Evolutionary conservation across 352 stramenopile genomes (phyloP), one percentile per base, ranked within the genome.

Genomic region (Phytophthora nicotianae): DNA sequence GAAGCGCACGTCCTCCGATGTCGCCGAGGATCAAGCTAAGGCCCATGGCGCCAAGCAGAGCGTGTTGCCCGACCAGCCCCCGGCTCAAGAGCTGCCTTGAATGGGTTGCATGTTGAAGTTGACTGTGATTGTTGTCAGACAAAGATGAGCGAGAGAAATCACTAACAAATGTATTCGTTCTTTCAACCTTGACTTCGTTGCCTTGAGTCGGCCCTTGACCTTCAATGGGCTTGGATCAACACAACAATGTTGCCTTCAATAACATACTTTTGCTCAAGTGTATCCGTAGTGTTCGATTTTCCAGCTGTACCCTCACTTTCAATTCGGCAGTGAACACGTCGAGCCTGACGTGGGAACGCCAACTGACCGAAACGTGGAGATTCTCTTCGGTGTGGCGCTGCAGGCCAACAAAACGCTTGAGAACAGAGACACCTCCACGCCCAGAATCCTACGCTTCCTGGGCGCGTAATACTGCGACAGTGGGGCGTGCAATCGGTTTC

Each of bases 1-100:
- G 81, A 54, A 76, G 50, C 24, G 50, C 9, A 91, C 81, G 26
- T 78, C 79, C 9, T 93, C 91, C 48, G 80, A 75, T 0, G 56
- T 70, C n/a, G 81, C 80, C 2, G 74, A 89, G 45, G 59, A 81
- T 37, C 61, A 78, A 13, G 69, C 70, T 35, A 70, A 83, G 55
- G 54, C 58, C 9, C 59, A 81, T 9, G 74, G 67, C 7, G 56
- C 58, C 21, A 78, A 70, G 53, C 71, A 90, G 56, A 76, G 66
- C 16, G 61, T 79, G 48, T 60, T 86, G 32, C 79, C 75, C 16
- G 77, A 87, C 24, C 54, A 77, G 29, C 61, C 79, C 14, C 77
- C 62, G n/a, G 51, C 67, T 35, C 54, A 72, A 35, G 79, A 87
- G 49, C 74, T 89, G 19, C 79, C 79, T n/a, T 89, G 5, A 33